These are phyloP conservation scores for Prunus salicina DNA, from an alignment of 306 rosid species.

Conservation along the genomic window DNA sequence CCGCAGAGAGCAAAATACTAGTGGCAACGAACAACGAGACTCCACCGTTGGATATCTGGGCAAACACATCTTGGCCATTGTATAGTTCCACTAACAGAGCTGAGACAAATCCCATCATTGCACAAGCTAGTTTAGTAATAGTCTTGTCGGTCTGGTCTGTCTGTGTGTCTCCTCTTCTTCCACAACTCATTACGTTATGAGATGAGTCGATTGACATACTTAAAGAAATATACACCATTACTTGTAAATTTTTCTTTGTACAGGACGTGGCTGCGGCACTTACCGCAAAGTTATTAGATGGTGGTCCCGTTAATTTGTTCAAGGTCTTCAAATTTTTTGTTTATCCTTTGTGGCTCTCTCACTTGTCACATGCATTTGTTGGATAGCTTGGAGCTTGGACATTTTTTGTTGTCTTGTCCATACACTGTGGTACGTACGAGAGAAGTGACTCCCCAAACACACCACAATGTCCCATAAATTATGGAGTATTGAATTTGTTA, in stretches of 20 bases:
- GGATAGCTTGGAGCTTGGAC: background rate
- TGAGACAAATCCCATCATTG: constrained; percentile 78
- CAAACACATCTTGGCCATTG: constrained; percentile 57
- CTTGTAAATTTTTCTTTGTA: too few relatives aligned
- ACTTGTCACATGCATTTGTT: background rate
- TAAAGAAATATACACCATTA: too few relatives aligned
- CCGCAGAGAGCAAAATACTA: constrained; percentile 46
- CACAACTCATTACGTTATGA: too few relatives aligned
- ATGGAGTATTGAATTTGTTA: too few relatives aligned
- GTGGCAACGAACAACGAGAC: constrained; percentile 58
- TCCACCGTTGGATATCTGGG: constrained; percentile 68
- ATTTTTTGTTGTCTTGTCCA: background rate
- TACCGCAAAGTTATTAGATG: background rate
- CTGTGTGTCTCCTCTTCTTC: too few relatives aligned
- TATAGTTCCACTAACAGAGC: constrained; percentile 63
- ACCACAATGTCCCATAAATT: too few relatives aligned
- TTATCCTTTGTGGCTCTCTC: background rate
- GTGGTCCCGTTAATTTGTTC: background rate
- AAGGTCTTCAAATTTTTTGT: background rate
- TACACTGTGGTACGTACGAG: background rate
- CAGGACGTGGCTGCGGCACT: background rate
- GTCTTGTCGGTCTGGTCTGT: too few relatives aligned
- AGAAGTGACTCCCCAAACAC: background rate
- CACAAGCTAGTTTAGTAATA: constrained; percentile 26
- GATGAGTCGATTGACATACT: too few relatives aligned